These are phyloP conservation scores for Trypethelium eluteriae DNA, from an alignment of 495 filamentous ascomycete species.

Conservation along the genomic window DNA sequence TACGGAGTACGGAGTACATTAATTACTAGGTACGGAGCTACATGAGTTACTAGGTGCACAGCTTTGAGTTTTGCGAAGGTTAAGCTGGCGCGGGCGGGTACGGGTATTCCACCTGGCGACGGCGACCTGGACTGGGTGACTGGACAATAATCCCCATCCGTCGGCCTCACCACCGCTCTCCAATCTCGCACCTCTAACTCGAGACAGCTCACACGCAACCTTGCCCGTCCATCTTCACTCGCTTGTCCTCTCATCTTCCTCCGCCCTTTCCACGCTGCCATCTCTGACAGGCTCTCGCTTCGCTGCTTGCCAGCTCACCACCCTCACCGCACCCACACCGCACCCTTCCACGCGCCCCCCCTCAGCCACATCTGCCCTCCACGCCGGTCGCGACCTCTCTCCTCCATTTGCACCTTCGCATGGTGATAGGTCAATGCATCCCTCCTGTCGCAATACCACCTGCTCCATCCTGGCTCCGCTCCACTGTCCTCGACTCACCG, in stretches of 20 bases:
- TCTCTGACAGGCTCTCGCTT: not conserved
- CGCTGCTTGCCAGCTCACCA: constrained; percentile 2
- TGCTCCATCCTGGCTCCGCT: not conserved
- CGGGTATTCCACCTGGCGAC: not conserved
- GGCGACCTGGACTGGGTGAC: not conserved
- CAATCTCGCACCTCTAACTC: not conserved
- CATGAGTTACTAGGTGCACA: too few species aligned
- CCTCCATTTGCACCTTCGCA: not conserved
- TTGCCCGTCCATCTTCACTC: not conserved
- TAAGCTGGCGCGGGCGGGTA: not conserved
- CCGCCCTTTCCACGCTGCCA: not conserved
- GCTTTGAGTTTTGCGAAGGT: not conserved
- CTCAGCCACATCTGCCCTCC: not conserved
- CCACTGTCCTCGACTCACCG: not conserved
- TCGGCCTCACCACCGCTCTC: not conserved
- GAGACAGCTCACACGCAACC: not conserved
- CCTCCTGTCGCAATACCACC: not conserved
- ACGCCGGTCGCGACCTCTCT: not conserved
- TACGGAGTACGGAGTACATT: too few species aligned
- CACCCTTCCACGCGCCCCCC: not conserved
- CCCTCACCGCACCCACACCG: not conserved
- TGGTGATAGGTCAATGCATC: constrained; percentile 8
- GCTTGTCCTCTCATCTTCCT: not conserved
- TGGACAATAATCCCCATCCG: not conserved
- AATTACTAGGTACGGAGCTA: too few species aligned